Base-by-base conservation (phyloP, 805 yeast genomes). In the Suhomyces kilbournensis region DNA sequence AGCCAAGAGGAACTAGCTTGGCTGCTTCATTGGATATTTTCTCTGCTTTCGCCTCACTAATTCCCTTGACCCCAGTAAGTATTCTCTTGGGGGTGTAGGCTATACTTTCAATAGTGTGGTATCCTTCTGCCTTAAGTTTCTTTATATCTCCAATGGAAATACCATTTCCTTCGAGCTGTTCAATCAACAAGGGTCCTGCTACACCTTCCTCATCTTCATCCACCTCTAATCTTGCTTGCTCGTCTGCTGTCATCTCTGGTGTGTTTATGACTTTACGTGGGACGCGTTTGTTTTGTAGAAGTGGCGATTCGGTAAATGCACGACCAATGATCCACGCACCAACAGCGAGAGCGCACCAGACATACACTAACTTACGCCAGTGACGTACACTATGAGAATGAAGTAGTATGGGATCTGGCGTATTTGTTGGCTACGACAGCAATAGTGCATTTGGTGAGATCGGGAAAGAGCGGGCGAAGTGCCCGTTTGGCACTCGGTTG, bases 21-120 rank as follows among this genome's bases (percentile, higher is more conserved):
- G 93, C 80, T 0, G 98, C 97, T 61, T 90, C 97, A 43, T 78
- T 78, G 48, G 92, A 74, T 48, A 94, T 74, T 59, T 84, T 84
- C 61, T 90, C 97, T 0, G 97, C 97, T 67, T 94, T 94, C 49
- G 93, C 93, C 65, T 94, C 99, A 9, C 96, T 88, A 34, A 94
- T 91, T 44, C 99, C 99, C 67, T 90, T 91, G 39, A 94, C 88
- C 7, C 80, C 79, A 43, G 89, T 71, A 43, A 93, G 75, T 5
- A 81, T 83, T 60, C 93, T 86, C 64, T 88, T 87, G 17, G 97
- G 96, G 5, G 97, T 90, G 63, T 90, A 91, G 2, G 99, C 98
- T 53, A 93, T 84, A 19, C 96, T 82, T 66, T 92, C 97, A 7
- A 88, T 96, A 0, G 99, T 94, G 65, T 88, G 88, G 62, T 80